Evolutionary conservation across 2,329 filamentous ascomycete genomes (phyloP).

Genomic region (Colletotrichum sp.): DNA sequence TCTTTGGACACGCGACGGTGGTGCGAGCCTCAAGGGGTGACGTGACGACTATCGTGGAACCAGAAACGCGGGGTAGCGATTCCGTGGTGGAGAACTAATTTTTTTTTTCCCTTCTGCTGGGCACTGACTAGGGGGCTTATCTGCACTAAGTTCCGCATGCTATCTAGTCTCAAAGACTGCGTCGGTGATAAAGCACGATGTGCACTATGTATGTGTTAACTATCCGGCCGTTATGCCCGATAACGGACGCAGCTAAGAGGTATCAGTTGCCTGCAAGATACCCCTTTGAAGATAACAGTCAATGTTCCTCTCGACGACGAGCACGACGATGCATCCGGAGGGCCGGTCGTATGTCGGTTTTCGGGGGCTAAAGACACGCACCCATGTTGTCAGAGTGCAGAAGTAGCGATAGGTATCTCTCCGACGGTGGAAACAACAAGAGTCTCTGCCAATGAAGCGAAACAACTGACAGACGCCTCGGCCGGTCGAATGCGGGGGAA

Average conservation of each 20-base stretch:
- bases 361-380: neutral
- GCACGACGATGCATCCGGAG: neutral
- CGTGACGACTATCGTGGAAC: neutral
- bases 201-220: neutral
- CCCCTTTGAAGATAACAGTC: neutral
- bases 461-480: neutral
- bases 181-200: neutral
- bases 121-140: neutral
- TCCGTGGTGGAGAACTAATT: neutral
- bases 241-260: neutral
- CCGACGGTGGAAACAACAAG: neutral
- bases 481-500: neutral
- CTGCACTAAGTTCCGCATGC: neutral
- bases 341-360: slow-evolving; percentile 1
- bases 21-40: neutral
- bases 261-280: neutral
- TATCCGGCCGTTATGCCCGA: neutral
- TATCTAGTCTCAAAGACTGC: neutral
- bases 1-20: neutral
- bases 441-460: neutral
- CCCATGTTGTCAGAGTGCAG: neutral
- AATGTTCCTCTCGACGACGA: neutral
- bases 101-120: neutral
- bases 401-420: neutral
- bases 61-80: slow-evolving; percentile 1